Evolutionary conservation across 2,329 filamentous ascomycete genomes (phyloP), one percentile per base, ranked within the genome.

Genomic region (Neophaeococcomyces aloes): DNA sequence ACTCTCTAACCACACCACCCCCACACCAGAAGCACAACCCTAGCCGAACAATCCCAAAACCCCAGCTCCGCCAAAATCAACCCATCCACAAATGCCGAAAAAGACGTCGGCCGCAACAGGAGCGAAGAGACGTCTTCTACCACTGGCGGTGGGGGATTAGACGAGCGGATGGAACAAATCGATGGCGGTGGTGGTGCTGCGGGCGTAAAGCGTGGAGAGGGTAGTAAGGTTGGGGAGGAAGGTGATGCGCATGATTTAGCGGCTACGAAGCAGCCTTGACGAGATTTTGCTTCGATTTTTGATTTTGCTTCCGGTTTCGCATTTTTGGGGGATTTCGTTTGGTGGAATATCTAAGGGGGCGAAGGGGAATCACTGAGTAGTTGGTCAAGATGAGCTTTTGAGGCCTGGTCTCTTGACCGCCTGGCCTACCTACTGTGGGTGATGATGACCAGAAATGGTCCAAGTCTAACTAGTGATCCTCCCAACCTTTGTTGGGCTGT

Each of bases 11-110:
- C 18, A 15, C 13, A 33, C 31, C 31, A 33, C 31, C 13, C 31
- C n/a, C n/a, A 33, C 31, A 33, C 31, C 31, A 5, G 5, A 6
- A 14, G 13, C 6, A 33, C 31, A 13, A 15, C 18, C 31, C 31
- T 33, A 33, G 18, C n/a, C 31, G 31, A 33, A 33, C 31, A 33
- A 33, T 33, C 31, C 31, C 31, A 33, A 14, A 33, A 33, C 31
- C 31, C 31, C 6, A 5, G 13, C 31, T 15, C n/a, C 7, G 5
- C 31, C 6, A 15, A 15, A 13, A 7, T 5, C 5, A 15, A 13
- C n/a, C 18, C 31, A 14, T 14, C 31, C 6, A 14, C 31, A 14
- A 14, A 14, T 15, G n/a, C 31, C n/a, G n/a, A n/a, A 6, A 33
- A 33, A 15, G 31, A 33, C 31, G 31, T 33, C 13, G 31, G 31